phyloP scores from a whole-genome alignment of 2,329 filamentous ascomycete species.

The Colletotrichum tropicicola region DNA sequence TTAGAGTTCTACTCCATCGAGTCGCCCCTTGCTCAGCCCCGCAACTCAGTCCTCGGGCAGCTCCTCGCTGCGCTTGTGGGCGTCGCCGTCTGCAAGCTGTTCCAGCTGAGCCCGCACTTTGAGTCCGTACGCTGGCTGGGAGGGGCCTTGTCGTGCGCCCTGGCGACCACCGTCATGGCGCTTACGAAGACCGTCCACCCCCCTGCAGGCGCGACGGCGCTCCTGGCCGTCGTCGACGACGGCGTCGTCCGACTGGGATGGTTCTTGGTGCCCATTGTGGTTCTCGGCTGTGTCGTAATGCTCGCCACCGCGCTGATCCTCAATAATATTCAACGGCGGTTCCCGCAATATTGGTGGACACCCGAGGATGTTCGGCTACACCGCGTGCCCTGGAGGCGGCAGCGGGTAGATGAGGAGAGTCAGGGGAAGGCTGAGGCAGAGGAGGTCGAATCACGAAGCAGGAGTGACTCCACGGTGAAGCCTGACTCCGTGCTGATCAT shows the following conservation, averaged over 20 bases:
- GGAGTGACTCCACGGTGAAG: constrained; percentile 10
- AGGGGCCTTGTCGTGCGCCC: constrained; percentile 71
- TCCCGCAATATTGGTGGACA: constrained; percentile 78
- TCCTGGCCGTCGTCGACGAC: constrained; percentile 71
- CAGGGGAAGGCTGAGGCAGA: not conserved
- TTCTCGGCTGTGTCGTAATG: constrained; percentile 70
- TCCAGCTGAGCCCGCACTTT: constrained; percentile 58
- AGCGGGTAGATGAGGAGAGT: not conserved
- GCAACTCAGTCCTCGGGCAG: constrained; percentile 75
- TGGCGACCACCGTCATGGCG: constrained; percentile 71
- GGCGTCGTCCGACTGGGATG: constrained; percentile 69
- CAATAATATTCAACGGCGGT: constrained; percentile 75
- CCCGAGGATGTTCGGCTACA: constrained; percentile 40
- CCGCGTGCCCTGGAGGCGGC: constrained; percentile 13
- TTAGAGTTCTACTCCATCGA: constrained; percentile 78
- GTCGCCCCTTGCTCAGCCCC: constrained; percentile 77
- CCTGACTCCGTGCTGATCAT: constrained; percentile 43
- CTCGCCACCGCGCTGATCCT: constrained; percentile 68
- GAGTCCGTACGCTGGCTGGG: constrained; percentile 69
- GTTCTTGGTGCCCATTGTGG: constrained; percentile 70
- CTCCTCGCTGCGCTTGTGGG: constrained; percentile 69
- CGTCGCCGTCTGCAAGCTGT: constrained; percentile 71
- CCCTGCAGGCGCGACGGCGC: constrained; percentile 77
- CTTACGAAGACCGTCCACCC: constrained; percentile 78
- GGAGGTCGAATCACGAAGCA: not conserved